These are phyloP conservation scores for Plasmodium gallinaceum DNA, from an alignment of 169 alveolate species.

Conservation along the genomic window DNA sequence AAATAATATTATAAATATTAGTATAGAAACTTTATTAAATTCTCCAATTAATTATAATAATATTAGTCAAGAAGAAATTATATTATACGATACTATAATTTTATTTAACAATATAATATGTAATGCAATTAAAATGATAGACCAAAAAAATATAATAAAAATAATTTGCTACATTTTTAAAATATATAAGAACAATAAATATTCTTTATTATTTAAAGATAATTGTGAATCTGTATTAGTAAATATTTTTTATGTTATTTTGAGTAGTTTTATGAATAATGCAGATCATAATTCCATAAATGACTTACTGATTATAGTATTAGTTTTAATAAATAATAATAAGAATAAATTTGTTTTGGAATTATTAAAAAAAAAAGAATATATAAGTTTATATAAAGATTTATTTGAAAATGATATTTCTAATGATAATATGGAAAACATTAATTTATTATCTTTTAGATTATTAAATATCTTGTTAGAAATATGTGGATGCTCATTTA, in stretches of 20 bases:
- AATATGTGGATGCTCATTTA: slow-evolving; percentile 46
- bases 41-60: slow-evolving; percentile 69
- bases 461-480: slow-evolving; percentile 55
- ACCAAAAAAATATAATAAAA: slow-evolving; percentile 68
- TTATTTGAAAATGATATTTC: slow-evolving; percentile 68
- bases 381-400: slow-evolving; percentile 33
- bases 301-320: slow-evolving; percentile 39
- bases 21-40: slow-evolving; percentile 70
- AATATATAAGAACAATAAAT: slow-evolving; percentile 69
- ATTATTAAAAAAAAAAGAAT: slow-evolving; percentile 50
- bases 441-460: slow-evolving; percentile 62
- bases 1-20: slow-evolving; percentile 69
- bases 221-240: slow-evolving; percentile 62
- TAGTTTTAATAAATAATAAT: slow-evolving; percentile 52
- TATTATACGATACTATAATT: slow-evolving; percentile 47
- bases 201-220: slow-evolving; percentile 57
- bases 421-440: slow-evolving; percentile 54
- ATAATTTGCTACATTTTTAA: slow-evolving; percentile 74
- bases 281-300: slow-evolving; percentile 51
- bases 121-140: slow-evolving; percentile 59
- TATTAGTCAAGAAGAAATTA: slow-evolving; percentile 69
- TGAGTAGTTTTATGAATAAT: slow-evolving; percentile 20
- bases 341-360: slow-evolving; percentile 58
- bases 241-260: slow-evolving; percentile 37
- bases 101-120: slow-evolving; percentile 53